These are phyloP conservation scores for Aspergillus taichungensis DNA, from an alignment of 495 filamentous ascomycete genomes.

Conservation along the genomic window DNA sequence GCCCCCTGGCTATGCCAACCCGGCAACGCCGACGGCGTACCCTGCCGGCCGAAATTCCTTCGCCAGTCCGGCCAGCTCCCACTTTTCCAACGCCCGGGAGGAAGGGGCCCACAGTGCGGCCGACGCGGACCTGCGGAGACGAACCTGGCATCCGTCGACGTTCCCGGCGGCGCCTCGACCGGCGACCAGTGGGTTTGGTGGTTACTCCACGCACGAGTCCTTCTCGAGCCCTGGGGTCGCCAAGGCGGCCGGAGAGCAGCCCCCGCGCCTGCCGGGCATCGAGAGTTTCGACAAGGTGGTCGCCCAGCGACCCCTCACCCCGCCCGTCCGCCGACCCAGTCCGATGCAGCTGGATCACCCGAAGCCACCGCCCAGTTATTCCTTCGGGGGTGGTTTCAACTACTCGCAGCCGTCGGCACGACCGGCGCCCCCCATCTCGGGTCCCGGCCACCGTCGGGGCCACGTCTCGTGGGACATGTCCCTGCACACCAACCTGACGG, in stretches of 20 bases:
- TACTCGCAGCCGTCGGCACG: conserved; percentile 38
- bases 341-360: conserved; percentile 61
- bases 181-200: conserved; percentile 50
- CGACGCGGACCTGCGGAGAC: conserved; percentile 69
- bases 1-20: conserved; percentile 45
- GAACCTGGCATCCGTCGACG: conserved; percentile 86
- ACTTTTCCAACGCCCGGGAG: conserved; percentile 53
- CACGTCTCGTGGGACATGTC: conserved; percentile 67
- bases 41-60: conserved; percentile 51
- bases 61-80: conserved; percentile 63
- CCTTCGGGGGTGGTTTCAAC: conserved; percentile 34
- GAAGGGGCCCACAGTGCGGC: conserved; percentile 51
- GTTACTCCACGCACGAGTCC: conserved; percentile 52
- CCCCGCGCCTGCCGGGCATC: conserved; percentile 71
- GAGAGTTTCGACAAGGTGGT: conserved; percentile 75
- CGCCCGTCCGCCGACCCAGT: conserved; percentile 53
- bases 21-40: conserved; percentile 34
- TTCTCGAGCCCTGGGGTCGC: conserved; percentile 43
- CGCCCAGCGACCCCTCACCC: conserved; percentile 48
- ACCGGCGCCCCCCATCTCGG: conserved; percentile 40
- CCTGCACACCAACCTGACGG: conserved; percentile 63
- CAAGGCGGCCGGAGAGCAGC: conserved; percentile 39
- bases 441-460: conserved; percentile 50
- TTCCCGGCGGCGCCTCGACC: conserved; percentile 50
- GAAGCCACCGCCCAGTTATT: conserved; percentile 25